Conservation (phyloP, 1,284 basidiomycete genomes). For the Microbotryum lychnidis-dioicae region DNA sequence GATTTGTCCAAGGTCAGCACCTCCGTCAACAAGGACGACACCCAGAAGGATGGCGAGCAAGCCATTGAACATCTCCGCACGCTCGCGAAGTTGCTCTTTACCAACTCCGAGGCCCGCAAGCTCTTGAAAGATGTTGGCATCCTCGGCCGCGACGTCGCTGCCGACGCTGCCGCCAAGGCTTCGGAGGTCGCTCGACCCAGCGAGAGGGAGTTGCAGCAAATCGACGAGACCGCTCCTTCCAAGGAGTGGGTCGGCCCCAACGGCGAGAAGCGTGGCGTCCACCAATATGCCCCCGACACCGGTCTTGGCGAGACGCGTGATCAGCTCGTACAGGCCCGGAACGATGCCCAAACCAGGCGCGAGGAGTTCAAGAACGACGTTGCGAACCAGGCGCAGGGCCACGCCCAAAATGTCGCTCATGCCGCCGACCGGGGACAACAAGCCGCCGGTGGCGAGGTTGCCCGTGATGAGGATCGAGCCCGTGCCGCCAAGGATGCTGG, state of each 20-base stretch:
- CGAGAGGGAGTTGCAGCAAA: conserved; percentile 54
- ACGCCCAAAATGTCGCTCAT: conserved; percentile 27
- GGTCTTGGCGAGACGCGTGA: conserved; percentile 38
- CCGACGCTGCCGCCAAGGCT: conserved; percentile 60
- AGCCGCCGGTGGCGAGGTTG: conserved; percentile 37
- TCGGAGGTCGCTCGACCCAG: conserved; percentile 63
- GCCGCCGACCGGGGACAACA: conserved; percentile 36
- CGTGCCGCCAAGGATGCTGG: conserved; percentile 23
- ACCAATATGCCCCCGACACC: conserved; percentile 34
- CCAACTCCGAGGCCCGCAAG: conserved; percentile 87
- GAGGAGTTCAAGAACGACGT: conserved; percentile 20
- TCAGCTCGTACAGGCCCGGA: conserved; percentile 40
- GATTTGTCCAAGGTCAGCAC: conserved; percentile 44
- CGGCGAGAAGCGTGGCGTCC: conserved; percentile 38
- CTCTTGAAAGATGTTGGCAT: conserved; percentile 70
- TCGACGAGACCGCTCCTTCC: conserved; percentile 62
- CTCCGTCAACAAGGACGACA: conserved; percentile 53
- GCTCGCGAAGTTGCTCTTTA: conserved; percentile 62
- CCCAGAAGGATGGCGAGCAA: conserved; percentile 52
- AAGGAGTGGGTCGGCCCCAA: conserved; percentile 48
- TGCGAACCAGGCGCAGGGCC: conserved; percentile 22
- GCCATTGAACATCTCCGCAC: conserved; percentile 79
- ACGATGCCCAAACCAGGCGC: conserved; percentile 34
- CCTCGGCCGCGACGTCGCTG: conserved; percentile 49
- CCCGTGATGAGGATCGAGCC: conserved; percentile 29